A percentile compares a stretch with the other conserved stretches of the same genome.
phyloP scores from a whole-genome alignment of 306 rosid genomes.

The Ceratonia siliqua region DNA sequence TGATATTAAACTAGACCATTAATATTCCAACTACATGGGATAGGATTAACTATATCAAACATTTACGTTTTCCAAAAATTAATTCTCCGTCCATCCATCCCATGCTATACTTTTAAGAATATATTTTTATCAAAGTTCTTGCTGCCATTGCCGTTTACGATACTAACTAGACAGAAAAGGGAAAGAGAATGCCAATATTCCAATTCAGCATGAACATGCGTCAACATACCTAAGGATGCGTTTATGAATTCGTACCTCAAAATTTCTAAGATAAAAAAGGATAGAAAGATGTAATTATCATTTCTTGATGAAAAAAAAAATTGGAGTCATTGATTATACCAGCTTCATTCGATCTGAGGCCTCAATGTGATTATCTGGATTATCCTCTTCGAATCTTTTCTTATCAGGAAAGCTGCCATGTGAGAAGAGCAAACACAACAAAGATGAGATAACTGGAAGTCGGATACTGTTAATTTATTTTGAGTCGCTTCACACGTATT shows the following conservation, averaged over 20 bases:
- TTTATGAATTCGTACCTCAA: background rate
- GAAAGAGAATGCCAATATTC: background rate
- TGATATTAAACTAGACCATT: slow-evolving; percentile 23
- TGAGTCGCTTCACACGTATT: slow-evolving; percentile 15
- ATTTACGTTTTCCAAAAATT: background rate
- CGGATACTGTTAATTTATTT: slow-evolving; percentile 9
- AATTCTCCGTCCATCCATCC: slow-evolving; percentile 21
- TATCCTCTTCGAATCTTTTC: slow-evolving; percentile 53
- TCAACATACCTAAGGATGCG: slow-evolving; percentile 3
- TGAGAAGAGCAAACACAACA: slow-evolving; percentile 34
- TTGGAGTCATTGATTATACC: slow-evolving; percentile 52
- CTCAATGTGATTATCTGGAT: slow-evolving; percentile 46
- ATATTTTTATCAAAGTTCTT: background rate
- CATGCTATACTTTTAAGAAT: background rate
- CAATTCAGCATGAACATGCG: background rate
- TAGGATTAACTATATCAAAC: slow-evolving; percentile 21
- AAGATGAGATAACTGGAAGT: slow-evolving; percentile 1
- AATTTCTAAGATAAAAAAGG: background rate
- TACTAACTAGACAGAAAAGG: background rate
- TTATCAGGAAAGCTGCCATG: slow-evolving; percentile 73
- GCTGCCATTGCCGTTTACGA: slow-evolving; percentile 16
- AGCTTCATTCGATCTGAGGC: slow-evolving; percentile 55
- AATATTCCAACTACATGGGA: slow-evolving; percentile 30
- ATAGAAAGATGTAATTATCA: slow-evolving; percentile 5
- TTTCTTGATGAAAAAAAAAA: background rate